These are phyloP conservation scores for Aspergillus sp. DNA, from an alignment of 2,329 filamentous ascomycete species.

Conservation along the genomic window DNA sequence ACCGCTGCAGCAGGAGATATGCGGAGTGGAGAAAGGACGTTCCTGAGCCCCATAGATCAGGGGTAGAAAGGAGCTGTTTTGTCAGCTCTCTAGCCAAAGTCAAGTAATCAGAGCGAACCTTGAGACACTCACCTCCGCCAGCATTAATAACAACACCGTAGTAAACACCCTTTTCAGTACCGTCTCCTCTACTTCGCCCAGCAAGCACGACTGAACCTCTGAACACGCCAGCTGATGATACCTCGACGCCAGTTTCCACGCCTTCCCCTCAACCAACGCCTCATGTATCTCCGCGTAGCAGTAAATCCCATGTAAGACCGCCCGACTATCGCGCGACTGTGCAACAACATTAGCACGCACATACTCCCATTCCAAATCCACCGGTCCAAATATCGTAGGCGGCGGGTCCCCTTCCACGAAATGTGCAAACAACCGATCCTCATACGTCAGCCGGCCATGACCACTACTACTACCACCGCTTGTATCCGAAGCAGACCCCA, in stretches of 20 bases:
- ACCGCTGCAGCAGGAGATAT: slow-evolving; percentile 34
- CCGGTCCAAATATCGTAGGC: slow-evolving; percentile 34
- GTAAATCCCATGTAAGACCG: slow-evolving; percentile 34
- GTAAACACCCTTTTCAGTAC: slow-evolving; percentile 31
- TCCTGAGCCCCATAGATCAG: slow-evolving; percentile 28
- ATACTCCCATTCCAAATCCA: slow-evolving; percentile 38
- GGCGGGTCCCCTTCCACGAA: slow-evolving; percentile 33
- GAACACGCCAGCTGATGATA: slow-evolving; percentile 36
- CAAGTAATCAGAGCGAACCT: not conserved
- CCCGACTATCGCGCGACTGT: slow-evolving; percentile 27
- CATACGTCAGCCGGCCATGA: slow-evolving; percentile 20
- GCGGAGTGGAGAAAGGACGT: slow-evolving; percentile 36
- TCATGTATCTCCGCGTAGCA: slow-evolving; percentile 39
- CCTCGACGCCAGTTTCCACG: slow-evolving; percentile 30
- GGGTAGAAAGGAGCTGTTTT: slow-evolving; percentile 31
- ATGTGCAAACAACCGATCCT: slow-evolving; percentile 34
- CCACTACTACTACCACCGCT: not conserved
- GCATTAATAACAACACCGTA: slow-evolving; percentile 37
- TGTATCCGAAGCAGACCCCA: not conserved
- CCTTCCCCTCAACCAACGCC: slow-evolving; percentile 28
- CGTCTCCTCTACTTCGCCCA: slow-evolving; percentile 28
- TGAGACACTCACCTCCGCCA: slow-evolving; percentile 35
- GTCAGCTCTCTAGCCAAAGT: not conserved
- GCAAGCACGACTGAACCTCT: slow-evolving; percentile 32
- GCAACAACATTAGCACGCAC: slow-evolving; percentile 28